These are phyloP conservation scores for Talaromyces marneffei DNA, from an alignment of 2,329 filamentous ascomycete species.

Conservation along the genomic window DNA sequence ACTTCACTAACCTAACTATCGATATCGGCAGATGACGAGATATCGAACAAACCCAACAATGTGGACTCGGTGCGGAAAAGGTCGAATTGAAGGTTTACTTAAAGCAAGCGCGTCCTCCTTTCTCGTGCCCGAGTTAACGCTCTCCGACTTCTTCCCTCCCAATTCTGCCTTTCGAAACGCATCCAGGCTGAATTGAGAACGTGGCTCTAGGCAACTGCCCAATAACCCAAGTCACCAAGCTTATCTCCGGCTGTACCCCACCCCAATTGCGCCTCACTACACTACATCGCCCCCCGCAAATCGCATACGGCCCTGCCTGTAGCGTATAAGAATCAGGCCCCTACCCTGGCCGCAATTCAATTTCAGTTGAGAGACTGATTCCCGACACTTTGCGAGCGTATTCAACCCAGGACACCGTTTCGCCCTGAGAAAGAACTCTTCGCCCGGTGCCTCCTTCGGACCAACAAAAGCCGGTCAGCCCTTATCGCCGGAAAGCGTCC, in stretches of 20 bases:
- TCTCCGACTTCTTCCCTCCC: background rate
- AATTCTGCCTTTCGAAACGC: background rate
- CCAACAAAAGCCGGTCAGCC: background rate
- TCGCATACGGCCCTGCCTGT: background rate
- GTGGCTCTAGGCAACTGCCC: background rate
- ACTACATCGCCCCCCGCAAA: slow-evolving; percentile 10
- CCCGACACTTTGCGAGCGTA: background rate
- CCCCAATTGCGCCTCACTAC: slow-evolving; percentile 8
- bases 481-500: slow-evolving; percentile 13
- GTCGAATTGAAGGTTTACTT: background rate
- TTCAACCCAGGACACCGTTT: background rate
- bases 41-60: background rate
- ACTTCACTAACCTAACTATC: background rate
- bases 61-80: background rate
- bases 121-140: background rate
- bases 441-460: background rate
- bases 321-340: background rate
- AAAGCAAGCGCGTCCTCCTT: background rate
- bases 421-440: background rate
- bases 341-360: background rate
- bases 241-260: slow-evolving; percentile 9
- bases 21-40: too few species aligned
- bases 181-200: background rate
- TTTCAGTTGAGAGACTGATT: background rate
- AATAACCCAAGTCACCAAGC: background rate